Percentiles rank a stretch among this genome's conserved stretches.
phyloP scores from a whole-genome alignment of 345 rosid species.

The Salix dunnii region DNA sequence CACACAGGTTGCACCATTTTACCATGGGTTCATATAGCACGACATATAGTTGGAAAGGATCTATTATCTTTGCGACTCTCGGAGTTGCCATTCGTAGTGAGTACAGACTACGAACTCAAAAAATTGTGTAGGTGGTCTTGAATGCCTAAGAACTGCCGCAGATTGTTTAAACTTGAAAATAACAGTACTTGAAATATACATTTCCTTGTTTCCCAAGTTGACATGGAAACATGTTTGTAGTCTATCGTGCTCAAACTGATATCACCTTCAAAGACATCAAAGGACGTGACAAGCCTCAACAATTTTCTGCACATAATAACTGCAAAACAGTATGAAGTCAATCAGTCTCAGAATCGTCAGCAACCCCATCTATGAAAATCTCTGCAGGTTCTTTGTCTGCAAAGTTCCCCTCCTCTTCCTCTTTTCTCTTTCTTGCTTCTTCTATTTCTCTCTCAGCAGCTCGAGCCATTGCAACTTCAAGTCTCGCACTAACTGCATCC shows the following conservation, averaged over 20 bases:
- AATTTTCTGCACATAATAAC: neutral
- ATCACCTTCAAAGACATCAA: neutral
- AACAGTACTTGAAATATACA: neutral
- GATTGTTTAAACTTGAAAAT: neutral
- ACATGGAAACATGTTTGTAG: neutral
- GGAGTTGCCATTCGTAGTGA: neutral
- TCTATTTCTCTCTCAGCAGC: slow-evolving; percentile 58
- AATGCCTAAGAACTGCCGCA: neutral
- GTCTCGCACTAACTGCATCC: slow-evolving; percentile 74
- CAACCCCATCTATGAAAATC: slow-evolving; percentile 1
- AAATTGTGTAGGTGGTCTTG: neutral
- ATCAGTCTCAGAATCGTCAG: slow-evolving; percentile 7
- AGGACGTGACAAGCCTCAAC: neutral
- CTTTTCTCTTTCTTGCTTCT: slow-evolving; percentile 42
- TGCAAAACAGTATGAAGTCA: neutral
- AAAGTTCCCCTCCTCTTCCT: neutral
- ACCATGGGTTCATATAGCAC: too few relatives aligned
- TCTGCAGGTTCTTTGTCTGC: neutral
- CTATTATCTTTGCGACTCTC: neutral
- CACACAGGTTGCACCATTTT: too few relatives aligned
- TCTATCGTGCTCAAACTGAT: neutral
- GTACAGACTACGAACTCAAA: neutral
- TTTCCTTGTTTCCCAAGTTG: neutral
- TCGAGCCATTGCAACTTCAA: slow-evolving; percentile 60
- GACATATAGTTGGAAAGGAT: neutral